phyloP scores from a whole-genome alignment of 345 rosid genomes.

The Brassica rapa region DNA sequence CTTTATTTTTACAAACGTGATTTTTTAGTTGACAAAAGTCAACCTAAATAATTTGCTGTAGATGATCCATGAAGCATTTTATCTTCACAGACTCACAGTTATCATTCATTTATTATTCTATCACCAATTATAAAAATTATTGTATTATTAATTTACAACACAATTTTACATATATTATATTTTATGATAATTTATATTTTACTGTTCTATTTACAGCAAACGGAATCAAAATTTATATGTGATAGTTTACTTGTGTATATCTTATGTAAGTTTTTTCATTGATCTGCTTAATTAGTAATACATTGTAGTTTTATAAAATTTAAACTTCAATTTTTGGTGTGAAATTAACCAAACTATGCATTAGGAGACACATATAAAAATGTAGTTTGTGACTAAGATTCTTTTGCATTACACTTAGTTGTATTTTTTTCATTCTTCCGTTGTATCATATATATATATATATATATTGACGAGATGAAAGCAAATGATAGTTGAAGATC shows the following conservation, averaged over 20 bases:
- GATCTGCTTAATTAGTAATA: neutral
- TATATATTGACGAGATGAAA: slow-evolving; percentile 10
- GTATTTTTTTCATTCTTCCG: neutral
- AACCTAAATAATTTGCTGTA: neutral
- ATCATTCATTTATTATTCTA: no score
- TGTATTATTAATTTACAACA: neutral
- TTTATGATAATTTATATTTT: neutral
- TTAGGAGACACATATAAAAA: no score
- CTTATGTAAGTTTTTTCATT: neutral
- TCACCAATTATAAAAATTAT: neutral
- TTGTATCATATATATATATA: no score
- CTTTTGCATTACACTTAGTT: neutral
- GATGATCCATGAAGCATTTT: neutral
- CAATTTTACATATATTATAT: no score
- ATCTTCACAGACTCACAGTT: no score
- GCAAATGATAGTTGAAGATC: neutral
- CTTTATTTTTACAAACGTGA: neutral
- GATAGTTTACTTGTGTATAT: neutral
- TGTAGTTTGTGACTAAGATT: no score
- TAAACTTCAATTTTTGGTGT: no score
- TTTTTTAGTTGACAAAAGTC: neutral
- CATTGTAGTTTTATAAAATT: neutral
- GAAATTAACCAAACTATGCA: neutral
- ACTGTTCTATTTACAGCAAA: neutral
- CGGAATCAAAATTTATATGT: neutral